phyloP scores from a whole-genome alignment of 139 green algal species.

The Chlamydomonas incerta region DNA sequence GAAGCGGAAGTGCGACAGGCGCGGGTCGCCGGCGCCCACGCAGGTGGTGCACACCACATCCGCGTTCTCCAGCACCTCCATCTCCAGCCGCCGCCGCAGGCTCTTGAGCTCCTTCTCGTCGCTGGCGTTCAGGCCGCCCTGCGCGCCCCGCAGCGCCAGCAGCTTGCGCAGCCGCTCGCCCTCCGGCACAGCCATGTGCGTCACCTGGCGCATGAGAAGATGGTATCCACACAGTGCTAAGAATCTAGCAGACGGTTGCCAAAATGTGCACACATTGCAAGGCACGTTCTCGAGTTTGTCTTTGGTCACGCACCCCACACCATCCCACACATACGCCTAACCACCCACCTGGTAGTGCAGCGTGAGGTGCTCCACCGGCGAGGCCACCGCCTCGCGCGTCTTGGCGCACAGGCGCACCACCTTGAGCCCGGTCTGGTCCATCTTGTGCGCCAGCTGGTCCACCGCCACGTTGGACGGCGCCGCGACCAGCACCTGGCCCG shows the following conservation, averaged over 20 bases:
- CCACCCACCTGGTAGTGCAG: slow-evolving; percentile 92
- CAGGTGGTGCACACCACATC: slow-evolving; percentile 95
- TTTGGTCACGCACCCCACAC: neutral
- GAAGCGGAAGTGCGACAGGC: slow-evolving; percentile 89
- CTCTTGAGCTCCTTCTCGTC: slow-evolving; percentile 93
- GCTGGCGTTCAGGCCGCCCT: slow-evolving; percentile 83
- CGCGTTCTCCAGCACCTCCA: slow-evolving; percentile 87
- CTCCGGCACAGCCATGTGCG: slow-evolving; percentile 84
- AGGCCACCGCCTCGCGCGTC: slow-evolving; percentile 83
- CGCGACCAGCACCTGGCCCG: slow-evolving; percentile 87
- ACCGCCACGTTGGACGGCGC: slow-evolving; percentile 98
- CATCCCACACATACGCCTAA: neutral
- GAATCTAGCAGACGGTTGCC: no score
- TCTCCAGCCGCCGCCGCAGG: slow-evolving; percentile 76
- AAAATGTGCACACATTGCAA: no score
- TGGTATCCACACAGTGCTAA: no score
- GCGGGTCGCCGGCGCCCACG: slow-evolving; percentile 91
- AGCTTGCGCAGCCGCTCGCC: slow-evolving; percentile 92
- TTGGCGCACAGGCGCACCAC: slow-evolving; percentile 95
- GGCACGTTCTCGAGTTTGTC: no score
- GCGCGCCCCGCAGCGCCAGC: slow-evolving; percentile 86
- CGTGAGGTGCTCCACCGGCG: slow-evolving; percentile 93
- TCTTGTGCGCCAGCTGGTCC: slow-evolving; percentile 97
- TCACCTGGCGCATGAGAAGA: slow-evolving; percentile 79
- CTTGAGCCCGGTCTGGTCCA: slow-evolving; percentile 90